These are phyloP conservation scores for Ophiostoma sp. DNA, from an alignment of 2,329 filamentous ascomycete genomes.

Conservation along the genomic window DNA sequence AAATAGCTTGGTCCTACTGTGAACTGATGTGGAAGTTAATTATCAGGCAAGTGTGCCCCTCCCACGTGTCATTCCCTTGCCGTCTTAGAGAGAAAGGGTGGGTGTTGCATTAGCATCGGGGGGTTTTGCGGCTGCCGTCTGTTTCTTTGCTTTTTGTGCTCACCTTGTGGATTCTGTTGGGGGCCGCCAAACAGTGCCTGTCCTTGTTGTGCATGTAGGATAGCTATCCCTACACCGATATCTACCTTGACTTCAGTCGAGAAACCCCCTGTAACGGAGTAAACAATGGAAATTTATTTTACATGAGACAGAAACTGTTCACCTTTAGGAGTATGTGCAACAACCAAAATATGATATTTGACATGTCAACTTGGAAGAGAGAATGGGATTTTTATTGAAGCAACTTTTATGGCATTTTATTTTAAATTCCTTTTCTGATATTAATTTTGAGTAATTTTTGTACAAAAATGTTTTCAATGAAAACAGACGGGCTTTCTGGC, in stretches of 20 bases:
- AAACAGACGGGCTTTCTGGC: not conserved
- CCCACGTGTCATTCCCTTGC: constrained; percentile 8
- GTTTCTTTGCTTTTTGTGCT: not conserved
- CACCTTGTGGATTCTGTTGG: not conserved
- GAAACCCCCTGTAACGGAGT: constrained; percentile 1
- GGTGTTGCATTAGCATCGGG: not conserved
- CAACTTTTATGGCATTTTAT: not conserved
- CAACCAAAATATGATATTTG: not conserved
- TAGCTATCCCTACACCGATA: not conserved
- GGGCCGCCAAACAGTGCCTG: not conserved
- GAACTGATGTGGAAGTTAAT: not conserved
- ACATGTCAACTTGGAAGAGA: not conserved
- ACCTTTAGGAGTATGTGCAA: not conserved
- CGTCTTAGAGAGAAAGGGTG: not conserved
- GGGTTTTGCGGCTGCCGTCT: not conserved
- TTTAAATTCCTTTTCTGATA: not conserved
- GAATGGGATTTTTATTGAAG: not conserved
- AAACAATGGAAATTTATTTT: not conserved
- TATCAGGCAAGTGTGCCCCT: not conserved
- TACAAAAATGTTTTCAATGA: not conserved
- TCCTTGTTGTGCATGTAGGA: not conserved
- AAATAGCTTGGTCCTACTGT: not conserved
- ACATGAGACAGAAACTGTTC: not conserved
- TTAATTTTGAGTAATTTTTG: not conserved
- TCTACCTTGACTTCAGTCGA: not conserved